phyloP scores from a whole-genome alignment of 2,329 filamentous ascomycete genomes.

The Sarocladium brachiariae region DNA sequence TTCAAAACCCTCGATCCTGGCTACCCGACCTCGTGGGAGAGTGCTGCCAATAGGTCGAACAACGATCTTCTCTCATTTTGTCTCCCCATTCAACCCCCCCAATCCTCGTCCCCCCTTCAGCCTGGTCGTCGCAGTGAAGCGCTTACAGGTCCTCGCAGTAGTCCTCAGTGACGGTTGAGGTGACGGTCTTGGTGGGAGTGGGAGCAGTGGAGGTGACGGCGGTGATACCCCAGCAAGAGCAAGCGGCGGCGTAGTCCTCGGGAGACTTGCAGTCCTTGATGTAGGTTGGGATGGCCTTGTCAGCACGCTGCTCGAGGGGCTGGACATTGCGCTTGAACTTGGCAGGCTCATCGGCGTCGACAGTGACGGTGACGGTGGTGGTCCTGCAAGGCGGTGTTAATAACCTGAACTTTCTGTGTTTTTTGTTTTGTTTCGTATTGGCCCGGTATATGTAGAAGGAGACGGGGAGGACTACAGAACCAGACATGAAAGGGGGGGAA shows the following conservation, averaged over 20 bases:
- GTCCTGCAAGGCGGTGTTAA: constrained; percentile 16
- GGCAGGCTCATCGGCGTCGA: constrained; percentile 24
- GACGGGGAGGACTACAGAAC: no score
- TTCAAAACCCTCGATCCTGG: constrained; percentile 1
- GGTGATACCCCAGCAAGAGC: constrained; percentile 39
- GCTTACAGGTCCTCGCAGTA: constrained; percentile 31
- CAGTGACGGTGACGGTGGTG: constrained; percentile 32
- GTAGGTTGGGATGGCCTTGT: constrained; percentile 30
- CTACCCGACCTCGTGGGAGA: neutral
- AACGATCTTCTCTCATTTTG: neutral
- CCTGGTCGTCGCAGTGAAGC: no score
- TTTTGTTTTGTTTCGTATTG: no score
- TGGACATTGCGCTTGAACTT: constrained; percentile 22
- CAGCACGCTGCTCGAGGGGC: constrained; percentile 21
- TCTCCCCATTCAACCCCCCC: no score
- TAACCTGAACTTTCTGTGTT: neutral
- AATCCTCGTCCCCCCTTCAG: no score
- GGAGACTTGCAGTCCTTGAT: constrained; percentile 26
- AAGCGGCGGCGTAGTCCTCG: constrained; percentile 33
- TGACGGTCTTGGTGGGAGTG: constrained; percentile 31
- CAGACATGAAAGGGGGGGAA: constrained; percentile 11
- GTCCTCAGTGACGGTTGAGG: constrained; percentile 34
- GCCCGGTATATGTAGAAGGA: no score
- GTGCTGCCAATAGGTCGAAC: neutral
- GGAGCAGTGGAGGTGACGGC: constrained; percentile 29